Percentiles rank a stretch among this genome's conserved stretches.
Evolutionary conservation across 805 yeast species (phyloP).

Genomic region (Ogataea salicorniae): DNA sequence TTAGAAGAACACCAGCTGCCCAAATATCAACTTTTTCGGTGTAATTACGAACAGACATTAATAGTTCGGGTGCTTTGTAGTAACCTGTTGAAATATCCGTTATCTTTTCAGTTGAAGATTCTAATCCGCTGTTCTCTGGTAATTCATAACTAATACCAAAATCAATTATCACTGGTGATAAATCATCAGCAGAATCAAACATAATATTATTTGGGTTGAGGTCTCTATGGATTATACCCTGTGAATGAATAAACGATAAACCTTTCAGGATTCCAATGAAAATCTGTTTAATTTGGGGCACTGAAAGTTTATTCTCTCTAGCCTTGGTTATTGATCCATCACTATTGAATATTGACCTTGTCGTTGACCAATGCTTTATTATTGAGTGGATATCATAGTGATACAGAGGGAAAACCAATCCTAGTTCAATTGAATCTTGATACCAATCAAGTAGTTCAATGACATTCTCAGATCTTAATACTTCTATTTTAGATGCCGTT

Average conservation of each 20-base stretch:
- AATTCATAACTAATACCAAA: slow-evolving; percentile 35
- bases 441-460: slow-evolving; percentile 10
- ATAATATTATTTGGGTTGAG: slow-evolving; percentile 67
- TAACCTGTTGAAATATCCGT: slow-evolving; percentile 63
- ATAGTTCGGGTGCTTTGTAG: slow-evolving; percentile 71
- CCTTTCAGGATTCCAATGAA: slow-evolving; percentile 39
- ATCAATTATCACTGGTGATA: slow-evolving; percentile 35
- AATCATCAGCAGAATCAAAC: slow-evolving; percentile 21
- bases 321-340: slow-evolving; percentile 11
- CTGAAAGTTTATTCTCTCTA: slow-evolving; percentile 12
- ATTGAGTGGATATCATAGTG: slow-evolving; percentile 32
- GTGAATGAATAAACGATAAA: slow-evolving; percentile 57
- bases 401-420: slow-evolving; percentile 39
- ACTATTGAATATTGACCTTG: slow-evolving; percentile 19
- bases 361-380: slow-evolving; percentile 30
- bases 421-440: slow-evolving; percentile 29
- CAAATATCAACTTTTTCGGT: slow-evolving; percentile 59
- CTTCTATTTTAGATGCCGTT: background rate
- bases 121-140: slow-evolving; percentile 65
- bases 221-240: slow-evolving; percentile 67
- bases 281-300: slow-evolving; percentile 22
- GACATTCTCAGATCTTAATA: slow-evolving; percentile 10
- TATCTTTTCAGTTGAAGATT: slow-evolving; percentile 38
- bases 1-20: slow-evolving; percentile 61
- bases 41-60: slow-evolving; percentile 56